Base-by-base conservation (phyloP, 176 grass and related monocot species). In the Aegilops longissima region DNA sequence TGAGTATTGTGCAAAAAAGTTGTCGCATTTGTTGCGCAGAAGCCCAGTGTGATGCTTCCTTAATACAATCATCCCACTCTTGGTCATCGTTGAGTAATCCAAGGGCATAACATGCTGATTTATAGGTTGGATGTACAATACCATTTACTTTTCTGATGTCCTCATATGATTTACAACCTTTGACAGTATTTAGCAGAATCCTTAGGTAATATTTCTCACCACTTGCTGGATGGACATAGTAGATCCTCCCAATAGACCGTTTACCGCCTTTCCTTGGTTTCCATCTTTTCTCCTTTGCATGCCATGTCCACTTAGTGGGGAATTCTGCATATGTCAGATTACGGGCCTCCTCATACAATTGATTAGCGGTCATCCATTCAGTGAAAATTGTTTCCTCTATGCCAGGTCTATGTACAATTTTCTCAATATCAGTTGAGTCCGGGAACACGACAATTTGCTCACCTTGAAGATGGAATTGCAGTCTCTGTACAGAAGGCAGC, bases 271-370 rank as follows among this genome's bases (percentile, higher is more conserved):
- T 71, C 35, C 35, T 71, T 39, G 4, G 34, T 39, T 71, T n/a
- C 68, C 68, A 71, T n/a, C 18, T 12, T 52, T 58, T 1, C 70
- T 16, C 8, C 5, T 85, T 61, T 61, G 27, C 0, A 0, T 88
- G 70, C 85, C 76, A 82, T 4, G 72, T 71, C 45, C 78, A 91
- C 6, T 75, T 69, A 4, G 20, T 67, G 16, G 85, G 72, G 11
- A 91, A 82, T 76, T 91, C 73, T 31, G 49, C 12, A 84, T 91
- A 87, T 56, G 42, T 91, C 3, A 80, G 25, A 2, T 34, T 18
- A 2, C 20, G 18, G 0, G 84, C 88, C 9, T 58, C 14, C 31
- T 70, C 25, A 17, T 82, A 7, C 1, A 24, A 36, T 2, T 4
- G 5, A 7, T 91, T 88, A 1, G 82, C 36, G 5, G 33, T 73